Conservation (phyloP, 2,329 filamentous ascomycete species). For the Monilinia polystroma region DNA sequence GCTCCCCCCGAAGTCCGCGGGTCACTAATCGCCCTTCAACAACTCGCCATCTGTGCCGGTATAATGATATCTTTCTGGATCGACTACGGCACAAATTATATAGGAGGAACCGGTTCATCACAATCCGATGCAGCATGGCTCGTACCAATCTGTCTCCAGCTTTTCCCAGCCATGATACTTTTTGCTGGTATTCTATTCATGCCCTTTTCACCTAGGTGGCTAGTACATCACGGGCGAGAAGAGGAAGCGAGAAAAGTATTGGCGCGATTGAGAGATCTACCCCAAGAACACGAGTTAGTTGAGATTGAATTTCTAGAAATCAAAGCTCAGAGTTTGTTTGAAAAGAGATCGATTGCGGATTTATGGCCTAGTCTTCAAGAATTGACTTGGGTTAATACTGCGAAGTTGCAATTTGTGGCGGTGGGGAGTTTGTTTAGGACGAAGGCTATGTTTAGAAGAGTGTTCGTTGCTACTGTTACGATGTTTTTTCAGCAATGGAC, state of each 20-base stretch:
- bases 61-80: slow-evolving; percentile 61
- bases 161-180: slow-evolving; percentile 65
- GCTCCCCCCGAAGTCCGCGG: slow-evolving; percentile 65
- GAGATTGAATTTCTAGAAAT: slow-evolving; percentile 80
- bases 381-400: slow-evolving; percentile 59
- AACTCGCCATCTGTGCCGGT: slow-evolving; percentile 59
- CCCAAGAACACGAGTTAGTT: slow-evolving; percentile 64
- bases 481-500: slow-evolving; percentile 61
- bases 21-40: slow-evolving; percentile 63
- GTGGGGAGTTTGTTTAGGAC: slow-evolving; percentile 64
- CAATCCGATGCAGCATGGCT: slow-evolving; percentile 73
- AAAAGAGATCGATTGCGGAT: slow-evolving; percentile 67
- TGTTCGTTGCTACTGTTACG: slow-evolving; percentile 60
- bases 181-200: slow-evolving; percentile 73
- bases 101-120: slow-evolving; percentile 57
- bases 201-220: slow-evolving; percentile 76
- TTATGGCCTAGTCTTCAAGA: slow-evolving; percentile 65
- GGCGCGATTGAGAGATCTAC: slow-evolving; percentile 61
- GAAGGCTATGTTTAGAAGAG: slow-evolving; percentile 64
- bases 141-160: slow-evolving; percentile 68
- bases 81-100: slow-evolving; percentile 64
- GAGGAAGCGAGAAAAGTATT: slow-evolving; percentile 64
- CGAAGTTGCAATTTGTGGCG: slow-evolving; percentile 68
- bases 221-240: slow-evolving; percentile 68
- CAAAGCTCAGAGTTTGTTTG: slow-evolving; percentile 74